Evolutionary conservation across 768 basidiomycete genomes (phyloP).

Genomic region (Rossbeevera mucosa): DNA sequence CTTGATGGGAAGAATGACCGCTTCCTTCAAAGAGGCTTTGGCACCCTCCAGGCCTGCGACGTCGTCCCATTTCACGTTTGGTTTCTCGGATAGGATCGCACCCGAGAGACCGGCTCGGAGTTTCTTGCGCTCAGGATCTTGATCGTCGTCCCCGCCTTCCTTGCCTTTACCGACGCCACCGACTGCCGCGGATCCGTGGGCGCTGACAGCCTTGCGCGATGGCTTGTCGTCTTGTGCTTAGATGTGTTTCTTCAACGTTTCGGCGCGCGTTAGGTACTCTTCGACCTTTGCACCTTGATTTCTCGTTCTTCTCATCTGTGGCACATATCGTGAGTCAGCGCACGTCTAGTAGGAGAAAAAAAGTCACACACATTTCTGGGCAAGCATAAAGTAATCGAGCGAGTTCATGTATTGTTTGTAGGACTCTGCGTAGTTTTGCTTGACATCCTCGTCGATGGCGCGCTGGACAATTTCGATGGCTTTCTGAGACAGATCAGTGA

Average conservation of each 20-base stretch:
- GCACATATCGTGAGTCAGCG: neutral
- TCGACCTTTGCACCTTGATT: constrained; percentile 83
- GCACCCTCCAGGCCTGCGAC: constrained; percentile 95
- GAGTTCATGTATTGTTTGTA: constrained; percentile 94
- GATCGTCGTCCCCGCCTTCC: constrained; percentile 56
- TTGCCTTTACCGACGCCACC: constrained; percentile 45
- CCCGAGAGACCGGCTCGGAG: constrained; percentile 84
- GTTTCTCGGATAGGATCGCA: constrained; percentile 89
- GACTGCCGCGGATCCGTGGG: constrained; percentile 41
- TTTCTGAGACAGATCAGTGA: constrained; percentile 39
- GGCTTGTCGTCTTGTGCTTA: constrained; percentile 53
- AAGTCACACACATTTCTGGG: constrained; percentile 76
- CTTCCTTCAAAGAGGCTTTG: constrained; percentile 95
- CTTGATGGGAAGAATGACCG: constrained; percentile 99
- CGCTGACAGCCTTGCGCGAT: constrained; percentile 45
- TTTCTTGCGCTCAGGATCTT: constrained; percentile 94
- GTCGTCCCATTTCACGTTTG: constrained; percentile 97
- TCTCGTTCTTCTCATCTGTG: constrained; percentile 85
- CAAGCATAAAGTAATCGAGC: constrained; percentile 98
- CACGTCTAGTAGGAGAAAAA: neutral
- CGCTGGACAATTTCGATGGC: constrained; percentile 90
- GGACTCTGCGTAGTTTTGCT: constrained; percentile 90
- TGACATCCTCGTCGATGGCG: constrained; percentile 89
- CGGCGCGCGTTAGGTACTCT: constrained; percentile 89
- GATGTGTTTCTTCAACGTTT: constrained; percentile 85